Evolutionary conservation across 371 early-diverging fungal genomes (phyloP), one percentile per base, ranked within the genome.

Genomic region (Mortierella sp.): DNA sequence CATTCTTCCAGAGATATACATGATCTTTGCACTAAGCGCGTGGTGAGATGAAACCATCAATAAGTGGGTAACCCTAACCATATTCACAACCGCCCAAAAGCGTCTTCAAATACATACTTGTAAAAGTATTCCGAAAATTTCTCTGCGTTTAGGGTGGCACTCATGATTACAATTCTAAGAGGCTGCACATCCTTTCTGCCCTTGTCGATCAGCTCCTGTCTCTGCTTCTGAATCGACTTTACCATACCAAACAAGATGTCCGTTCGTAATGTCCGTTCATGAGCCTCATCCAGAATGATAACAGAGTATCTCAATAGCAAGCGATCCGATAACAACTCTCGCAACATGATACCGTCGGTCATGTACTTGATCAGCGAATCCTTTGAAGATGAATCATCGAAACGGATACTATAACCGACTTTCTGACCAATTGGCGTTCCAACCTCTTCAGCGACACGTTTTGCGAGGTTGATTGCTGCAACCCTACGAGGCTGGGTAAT

Each of bases 271-370:
- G 97, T 98, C 58, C 99, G 92, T 86, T 99, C 99, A 86, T 99
- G 99, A 1, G 99, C 99, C 85, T 99, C 99, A 77, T 99, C 99
- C 41, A 99, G 85, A 15, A 98, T 90, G 61, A 99, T 91, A 9
- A 95, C 92, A 40, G 93, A 92, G 86, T 99, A 99, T 53, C 90
- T 85, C 2, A 86, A 67, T 24, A 98, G 81, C 48, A 94, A 59
- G 15, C 92, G 89, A 75, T 99, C 98, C 3, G 93, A 88, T 50
- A 99, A 87, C 7, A 96, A 87, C 83, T 99, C 99, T 38, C 98
- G 91, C 28, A 99, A 78, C 58, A 99, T 89, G 92, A 99, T 95
- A 79, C 99, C 99, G 83, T 99, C 99, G 0, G 99, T 99, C 84
- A 99, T 86, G 84, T 97, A 98, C 86, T 97, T 96, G 63, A 99